Base-by-base conservation (phyloP, 2,329 filamentous ascomycete genomes). In the Dendrostoma leiphaemia region DNA sequence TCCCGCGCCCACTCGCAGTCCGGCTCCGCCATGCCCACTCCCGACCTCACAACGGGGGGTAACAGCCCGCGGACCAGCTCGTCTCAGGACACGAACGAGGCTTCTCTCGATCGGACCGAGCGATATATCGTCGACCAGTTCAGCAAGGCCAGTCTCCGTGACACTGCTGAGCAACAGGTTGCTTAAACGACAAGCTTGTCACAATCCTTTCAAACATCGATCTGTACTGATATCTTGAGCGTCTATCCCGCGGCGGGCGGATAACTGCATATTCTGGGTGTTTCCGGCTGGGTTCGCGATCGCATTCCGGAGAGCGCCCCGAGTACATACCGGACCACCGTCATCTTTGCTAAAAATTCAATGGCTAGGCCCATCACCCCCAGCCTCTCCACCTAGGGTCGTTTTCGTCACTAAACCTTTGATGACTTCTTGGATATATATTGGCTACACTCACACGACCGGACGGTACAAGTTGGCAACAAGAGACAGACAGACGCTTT, bases 31-130 rank as follows among this genome's bases (percentile, higher is more conserved):
- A 79, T 80, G 0, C 82, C 85, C 8, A 88, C 86, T 1, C 88
- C 88, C 1, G 78, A 79, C 21, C 77, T 90, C 51, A 88, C 85
- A 2, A 86, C 81, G 61, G 86, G 86, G 62, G 82, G 82, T 35
- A 88, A 88, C 65, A 89, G 84, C 59, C 85, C 85, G 2, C 83
- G 85, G 62, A 89, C 82, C 66, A 85, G 76, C 65, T 84, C 80
- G 56, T 76, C 85, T 2, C 81, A 85, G 4, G 89, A 85, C 67
- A 82, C 83, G 2, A 83, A 78, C 59, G 76, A 77, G 34, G 85
- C 83, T 63, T 80, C 81, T 47, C 67, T 73, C 13, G 76, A 73
- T 23, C 70, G 71, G 28, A 62, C 64, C 7, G 61, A 51, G 6
- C n/a, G 29, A 2, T 51, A 45, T 15, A 26, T 51, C 12, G 48